A percentile compares a stretch with the other conserved stretches of the same genome.
These are phyloP conservation scores for Auricularia auricula-judae DNA, from an alignment of 768 basidiomycete species.

Conservation along the genomic window DNA sequence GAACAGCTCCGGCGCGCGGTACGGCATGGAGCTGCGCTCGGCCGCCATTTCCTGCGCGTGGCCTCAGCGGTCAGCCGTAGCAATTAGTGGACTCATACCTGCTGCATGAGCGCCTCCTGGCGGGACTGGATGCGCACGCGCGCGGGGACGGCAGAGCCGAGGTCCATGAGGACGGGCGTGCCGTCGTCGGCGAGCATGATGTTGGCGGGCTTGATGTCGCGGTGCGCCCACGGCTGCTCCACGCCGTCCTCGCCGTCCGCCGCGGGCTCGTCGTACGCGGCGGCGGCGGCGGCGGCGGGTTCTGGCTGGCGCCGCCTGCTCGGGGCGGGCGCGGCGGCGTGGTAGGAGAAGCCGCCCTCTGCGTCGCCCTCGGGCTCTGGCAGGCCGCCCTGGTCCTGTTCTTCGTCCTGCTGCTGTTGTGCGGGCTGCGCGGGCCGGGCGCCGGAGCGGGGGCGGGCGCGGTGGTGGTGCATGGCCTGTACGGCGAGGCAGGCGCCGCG, in stretches of 20 bases:
- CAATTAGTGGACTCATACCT: constrained; percentile 18
- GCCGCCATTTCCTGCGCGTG: constrained; percentile 67
- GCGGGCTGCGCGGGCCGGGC: background rate
- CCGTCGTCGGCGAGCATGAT: constrained; percentile 96
- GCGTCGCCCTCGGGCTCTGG: constrained; percentile 66
- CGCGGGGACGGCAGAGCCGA: constrained; percentile 85
- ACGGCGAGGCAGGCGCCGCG: constrained; percentile 91
- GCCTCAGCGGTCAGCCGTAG: too few relatives aligned
- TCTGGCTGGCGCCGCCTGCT: constrained; percentile 15
- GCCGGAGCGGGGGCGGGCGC: too few relatives aligned
- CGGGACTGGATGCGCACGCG: constrained; percentile 72
- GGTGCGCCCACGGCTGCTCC: constrained; percentile 80
- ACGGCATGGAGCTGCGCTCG: constrained; percentile 98
- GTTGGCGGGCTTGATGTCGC: constrained; percentile 95
- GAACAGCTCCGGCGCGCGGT: constrained; percentile 93
- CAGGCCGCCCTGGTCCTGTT: constrained; percentile 59
- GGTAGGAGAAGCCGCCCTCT: constrained; percentile 68
- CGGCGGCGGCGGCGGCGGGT: constrained; percentile 63
- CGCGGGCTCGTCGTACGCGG: constrained; percentile 24
- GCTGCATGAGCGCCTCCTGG: constrained; percentile 79
- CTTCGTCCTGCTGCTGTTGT: constrained; percentile 35
- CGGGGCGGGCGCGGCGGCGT: constrained; percentile 17
- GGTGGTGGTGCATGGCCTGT: constrained; percentile 90
- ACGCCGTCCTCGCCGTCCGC: constrained; percentile 36
- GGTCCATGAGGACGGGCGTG: constrained; percentile 92